Percentiles rank a stretch among this genome's conserved stretches.
Evolutionary conservation across 164 flowering plant species (phyloP).

Genomic region (Pachysandra terminalis): DNA sequence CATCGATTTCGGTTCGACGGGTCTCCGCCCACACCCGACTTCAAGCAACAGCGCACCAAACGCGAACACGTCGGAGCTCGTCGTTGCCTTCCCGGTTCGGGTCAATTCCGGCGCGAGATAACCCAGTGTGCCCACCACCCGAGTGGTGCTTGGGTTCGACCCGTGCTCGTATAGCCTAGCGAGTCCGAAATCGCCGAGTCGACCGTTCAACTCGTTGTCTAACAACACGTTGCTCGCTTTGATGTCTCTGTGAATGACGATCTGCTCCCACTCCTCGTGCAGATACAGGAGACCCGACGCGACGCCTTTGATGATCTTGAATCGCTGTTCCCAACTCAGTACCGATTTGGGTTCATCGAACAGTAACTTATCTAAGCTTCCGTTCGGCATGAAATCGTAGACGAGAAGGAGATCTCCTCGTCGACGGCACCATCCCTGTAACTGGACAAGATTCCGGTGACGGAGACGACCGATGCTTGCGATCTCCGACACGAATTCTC

Average conservation of each 20-base stretch:
- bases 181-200: constrained; percentile 47
- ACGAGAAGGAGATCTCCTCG: constrained; percentile 52
- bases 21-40: constrained; percentile 53
- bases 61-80: constrained; percentile 53
- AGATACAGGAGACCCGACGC: constrained; percentile 59
- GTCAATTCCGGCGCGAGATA: constrained; percentile 68
- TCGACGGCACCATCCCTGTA: constrained; percentile 53
- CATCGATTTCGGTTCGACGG: constrained; percentile 46
- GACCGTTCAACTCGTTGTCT: constrained; percentile 42
- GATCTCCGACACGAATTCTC: constrained; percentile 58
- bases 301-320: constrained; percentile 49
- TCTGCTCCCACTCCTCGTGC: constrained; percentile 66
- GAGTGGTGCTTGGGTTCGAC: constrained; percentile 47
- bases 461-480: constrained; percentile 57
- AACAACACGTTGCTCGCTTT: constrained; percentile 63
- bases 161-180: constrained; percentile 64
- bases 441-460: constrained; percentile 58
- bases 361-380: constrained; percentile 53
- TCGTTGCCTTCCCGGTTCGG: constrained; percentile 47
- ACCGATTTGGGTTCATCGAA: constrained; percentile 36
- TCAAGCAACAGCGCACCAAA: constrained; percentile 63
- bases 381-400: constrained; percentile 63
- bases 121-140: constrained; percentile 63
- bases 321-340: constrained; percentile 50
- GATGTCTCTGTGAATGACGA: constrained; percentile 63